phyloP scores from a whole-genome alignment of 371 early-diverging fungal species.

The Neoconidiobolus thromboides region DNA sequence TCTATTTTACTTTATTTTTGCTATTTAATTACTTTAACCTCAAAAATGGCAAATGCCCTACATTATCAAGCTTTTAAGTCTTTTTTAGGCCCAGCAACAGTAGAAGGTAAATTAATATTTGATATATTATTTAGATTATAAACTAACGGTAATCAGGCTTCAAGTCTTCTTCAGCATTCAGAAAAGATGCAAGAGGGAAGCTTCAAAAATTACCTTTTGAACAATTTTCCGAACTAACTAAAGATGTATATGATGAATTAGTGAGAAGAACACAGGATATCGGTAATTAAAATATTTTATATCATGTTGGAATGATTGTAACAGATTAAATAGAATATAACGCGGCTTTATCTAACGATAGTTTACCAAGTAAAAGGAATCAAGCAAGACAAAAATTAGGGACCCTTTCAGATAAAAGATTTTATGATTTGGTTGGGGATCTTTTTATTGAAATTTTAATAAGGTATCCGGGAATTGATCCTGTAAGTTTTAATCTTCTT shows the following conservation, averaged over 20 bases:
- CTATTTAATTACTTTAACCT: too few relatives aligned
- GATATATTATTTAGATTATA: neutral
- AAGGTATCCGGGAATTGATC: slow-evolving; percentile 35
- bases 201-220: slow-evolving; percentile 52
- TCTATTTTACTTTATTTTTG: too few relatives aligned
- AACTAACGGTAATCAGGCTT: neutral
- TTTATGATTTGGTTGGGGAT: slow-evolving; percentile 81
- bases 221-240: slow-evolving; percentile 86
- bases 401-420: slow-evolving; percentile 61
- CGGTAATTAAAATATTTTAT: slow-evolving; percentile 26
- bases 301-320: neutral
- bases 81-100: neutral
- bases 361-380: slow-evolving; percentile 84
- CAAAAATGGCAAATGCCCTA: neutral
- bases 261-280: slow-evolving; percentile 41
- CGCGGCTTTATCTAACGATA: neutral
- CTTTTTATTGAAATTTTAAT: slow-evolving; percentile 67
- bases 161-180: neutral
- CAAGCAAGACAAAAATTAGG: slow-evolving; percentile 93
- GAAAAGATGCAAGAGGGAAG: slow-evolving; percentile 56
- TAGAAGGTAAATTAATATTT: neutral
- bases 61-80: neutral
- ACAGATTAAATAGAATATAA: too few relatives aligned
- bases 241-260: slow-evolving; percentile 91
- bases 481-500: neutral